Conservation (phyloP, 139 green algal genomes). For the Chlamydomonas asymmetrica region DNA sequence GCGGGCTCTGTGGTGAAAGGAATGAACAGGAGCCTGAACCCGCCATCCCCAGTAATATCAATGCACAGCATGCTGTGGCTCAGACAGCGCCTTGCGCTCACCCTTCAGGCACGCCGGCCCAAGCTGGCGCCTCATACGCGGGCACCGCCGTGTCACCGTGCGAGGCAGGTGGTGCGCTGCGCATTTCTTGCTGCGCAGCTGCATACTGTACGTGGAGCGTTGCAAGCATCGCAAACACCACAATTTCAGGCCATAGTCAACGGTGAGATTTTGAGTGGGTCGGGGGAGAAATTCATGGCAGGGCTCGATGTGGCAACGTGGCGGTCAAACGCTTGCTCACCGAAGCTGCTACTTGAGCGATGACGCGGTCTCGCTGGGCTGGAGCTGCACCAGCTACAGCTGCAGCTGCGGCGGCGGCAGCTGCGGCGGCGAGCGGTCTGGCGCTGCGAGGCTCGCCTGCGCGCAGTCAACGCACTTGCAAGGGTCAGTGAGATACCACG, state of each 20-base stretch:
- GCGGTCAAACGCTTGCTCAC: not conserved
- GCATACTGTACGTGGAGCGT: not conserved
- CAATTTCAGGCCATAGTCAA: not conserved
- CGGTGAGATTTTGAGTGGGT: not conserved
- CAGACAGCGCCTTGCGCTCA: constrained; percentile 23
- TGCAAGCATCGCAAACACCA: constrained; percentile 6
- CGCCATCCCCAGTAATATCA: not conserved
- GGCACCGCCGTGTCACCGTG: not conserved
- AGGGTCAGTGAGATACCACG: no score
- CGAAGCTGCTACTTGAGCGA: constrained; percentile 16
- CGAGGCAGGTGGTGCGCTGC: not conserved
- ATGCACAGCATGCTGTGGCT: not conserved
- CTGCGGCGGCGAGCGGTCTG: constrained; percentile 3
- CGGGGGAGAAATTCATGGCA: not conserved
- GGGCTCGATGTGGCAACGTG: not conserved
- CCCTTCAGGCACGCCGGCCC: constrained; percentile 62
- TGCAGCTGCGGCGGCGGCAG: constrained; percentile 30
- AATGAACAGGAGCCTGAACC: not conserved
- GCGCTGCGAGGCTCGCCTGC: no score
- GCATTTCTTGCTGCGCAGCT: not conserved
- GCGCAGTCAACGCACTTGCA: no score
- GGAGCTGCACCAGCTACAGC: constrained; percentile 28
- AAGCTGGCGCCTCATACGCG: constrained; percentile 57
- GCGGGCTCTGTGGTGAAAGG: not conserved
- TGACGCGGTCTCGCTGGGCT: constrained; percentile 40